Evolutionary conservation across 1,284 basidiomycete genomes (phyloP).

Genomic region (Microbotryum saponariae): DNA sequence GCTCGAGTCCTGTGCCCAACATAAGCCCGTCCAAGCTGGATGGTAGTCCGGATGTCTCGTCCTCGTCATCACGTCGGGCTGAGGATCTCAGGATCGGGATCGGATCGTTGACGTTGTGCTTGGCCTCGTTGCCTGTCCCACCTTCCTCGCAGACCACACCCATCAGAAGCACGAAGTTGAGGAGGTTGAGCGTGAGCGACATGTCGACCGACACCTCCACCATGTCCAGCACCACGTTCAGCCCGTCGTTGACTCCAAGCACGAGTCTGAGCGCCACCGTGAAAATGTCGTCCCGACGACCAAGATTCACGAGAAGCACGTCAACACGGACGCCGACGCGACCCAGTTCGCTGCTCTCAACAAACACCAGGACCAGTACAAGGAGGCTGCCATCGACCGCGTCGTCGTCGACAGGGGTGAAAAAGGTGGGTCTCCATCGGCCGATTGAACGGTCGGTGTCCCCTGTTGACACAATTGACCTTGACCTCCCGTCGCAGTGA

Average conservation of each 20-base stretch:
- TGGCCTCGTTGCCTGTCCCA: no score
- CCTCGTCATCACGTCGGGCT: no score
- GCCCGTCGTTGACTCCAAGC: conserved; percentile 39
- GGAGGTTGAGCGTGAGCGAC: conserved; percentile 39
- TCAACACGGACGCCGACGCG: conserved; percentile 40
- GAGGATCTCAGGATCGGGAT: no score
- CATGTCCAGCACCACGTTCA: conserved; percentile 41
- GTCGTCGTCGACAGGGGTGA: conserved; percentile 40
- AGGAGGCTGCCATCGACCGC: conserved; percentile 34
- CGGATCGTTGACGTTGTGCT: no score
- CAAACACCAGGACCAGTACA: conserved; percentile 32
- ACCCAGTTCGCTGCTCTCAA: conserved; percentile 37
- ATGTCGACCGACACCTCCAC: conserved; percentile 39
- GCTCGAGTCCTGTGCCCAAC: background rate
- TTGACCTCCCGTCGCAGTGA: no score
- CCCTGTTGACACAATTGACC: no score
- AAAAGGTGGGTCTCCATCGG: conserved; percentile 9
- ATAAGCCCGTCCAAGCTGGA: background rate
- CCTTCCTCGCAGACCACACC: conserved; percentile 20
- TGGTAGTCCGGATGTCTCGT: no score
- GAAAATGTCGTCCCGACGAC: conserved; percentile 36
- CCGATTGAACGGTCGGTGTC: no score
- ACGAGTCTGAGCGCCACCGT: conserved; percentile 37
- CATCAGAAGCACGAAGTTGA: conserved; percentile 41
- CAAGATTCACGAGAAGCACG: conserved; percentile 36